Evolutionary conservation across 1,284 basidiomycete genomes (phyloP).

Genomic region (Malassezia obtusa): DNA sequence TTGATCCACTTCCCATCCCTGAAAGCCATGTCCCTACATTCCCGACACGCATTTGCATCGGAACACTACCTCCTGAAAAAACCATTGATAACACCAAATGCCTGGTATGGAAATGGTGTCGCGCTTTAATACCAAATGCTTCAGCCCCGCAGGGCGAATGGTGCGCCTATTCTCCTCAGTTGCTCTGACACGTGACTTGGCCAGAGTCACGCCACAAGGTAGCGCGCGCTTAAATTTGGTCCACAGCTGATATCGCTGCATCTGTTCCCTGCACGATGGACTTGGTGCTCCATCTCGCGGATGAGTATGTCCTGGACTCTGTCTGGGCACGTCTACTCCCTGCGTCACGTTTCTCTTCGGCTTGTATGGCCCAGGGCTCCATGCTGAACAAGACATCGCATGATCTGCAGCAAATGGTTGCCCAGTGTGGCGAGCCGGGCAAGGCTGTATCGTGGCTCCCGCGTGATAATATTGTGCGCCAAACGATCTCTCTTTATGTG

Average conservation of each 20-base stretch:
- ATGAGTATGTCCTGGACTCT: constrained; percentile 27
- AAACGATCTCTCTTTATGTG: constrained; percentile 63
- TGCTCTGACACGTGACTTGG: constrained; percentile 2
- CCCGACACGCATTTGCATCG: not conserved
- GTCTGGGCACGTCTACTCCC: constrained; percentile 23
- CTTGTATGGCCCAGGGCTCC: not conserved
- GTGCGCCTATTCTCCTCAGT: constrained; percentile 9
- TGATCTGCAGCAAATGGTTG: not conserved
- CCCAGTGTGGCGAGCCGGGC: not conserved
- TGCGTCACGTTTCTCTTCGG: constrained; percentile 9
- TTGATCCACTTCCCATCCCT: constrained; percentile 6
- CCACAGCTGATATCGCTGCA: no score
- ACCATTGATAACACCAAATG: not conserved
- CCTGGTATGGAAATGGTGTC: constrained; percentile 16
- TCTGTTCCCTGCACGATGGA: constrained; percentile 19
- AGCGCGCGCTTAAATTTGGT: not conserved
- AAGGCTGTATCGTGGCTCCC: constrained; percentile 24
- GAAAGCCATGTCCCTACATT: not conserved
- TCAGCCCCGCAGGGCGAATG: constrained; percentile 11
- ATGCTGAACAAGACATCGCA: constrained; percentile 1
- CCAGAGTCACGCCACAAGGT: constrained; percentile 17
- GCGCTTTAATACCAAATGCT: not conserved
- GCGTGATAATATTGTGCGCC: constrained; percentile 52
- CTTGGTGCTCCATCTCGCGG: constrained; percentile 25
- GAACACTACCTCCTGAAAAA: not conserved